Base-by-base conservation (phyloP, 2,329 filamentous ascomycete species). In the Pseudogymnoascus pannorum region DNA sequence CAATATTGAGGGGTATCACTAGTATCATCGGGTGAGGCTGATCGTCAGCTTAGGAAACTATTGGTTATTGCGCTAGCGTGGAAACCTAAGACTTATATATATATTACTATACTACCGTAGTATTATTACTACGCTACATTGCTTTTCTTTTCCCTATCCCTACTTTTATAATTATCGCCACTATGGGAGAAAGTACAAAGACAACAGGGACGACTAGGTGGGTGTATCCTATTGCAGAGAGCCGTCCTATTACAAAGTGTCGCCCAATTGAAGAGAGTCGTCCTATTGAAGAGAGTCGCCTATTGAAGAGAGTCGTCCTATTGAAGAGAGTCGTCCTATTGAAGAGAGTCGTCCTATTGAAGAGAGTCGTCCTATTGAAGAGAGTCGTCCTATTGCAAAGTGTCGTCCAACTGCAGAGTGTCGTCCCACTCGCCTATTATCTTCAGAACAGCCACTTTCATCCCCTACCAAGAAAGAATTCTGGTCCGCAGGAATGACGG, bases 401-500 rank as follows among this genome's bases (percentile, higher is more conserved):
- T n/a, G n/a, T n/a, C n/a, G n/a, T n/a, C n/a, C n/a, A n/a, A n/a
- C n/a, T 36, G 14, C 35, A 36, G 35, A 16, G 35, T 7, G 35
- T 36, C 35, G 35, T 3, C 14, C 35, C 3, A 36, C 35, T 36
- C n/a, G 14, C 14, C 14, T 36, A 36, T 3, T 36, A 3, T 36
- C 35, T 36, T 3, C 16, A 8, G 35, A 16, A 36, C 35, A 36
- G 12, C 35, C 35, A 2, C 1, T 7, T 36, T n/a, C 35, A 7
- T 36, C 35, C 35, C 0, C 14, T 36, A 36, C 33, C 14, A 7
- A 36, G 44, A 61, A 57, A 61, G 40, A 51, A 57, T 61, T 61
- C 59, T 61, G 59, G 59, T 9, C 44, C 18, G 33, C 59, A 42
- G 29, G 42, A 36, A 26, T 26, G 59, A 61, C 31, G 4, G 44